Conservation (phyloP, 345 rosid species). For the Heritiera fomes region DNA sequence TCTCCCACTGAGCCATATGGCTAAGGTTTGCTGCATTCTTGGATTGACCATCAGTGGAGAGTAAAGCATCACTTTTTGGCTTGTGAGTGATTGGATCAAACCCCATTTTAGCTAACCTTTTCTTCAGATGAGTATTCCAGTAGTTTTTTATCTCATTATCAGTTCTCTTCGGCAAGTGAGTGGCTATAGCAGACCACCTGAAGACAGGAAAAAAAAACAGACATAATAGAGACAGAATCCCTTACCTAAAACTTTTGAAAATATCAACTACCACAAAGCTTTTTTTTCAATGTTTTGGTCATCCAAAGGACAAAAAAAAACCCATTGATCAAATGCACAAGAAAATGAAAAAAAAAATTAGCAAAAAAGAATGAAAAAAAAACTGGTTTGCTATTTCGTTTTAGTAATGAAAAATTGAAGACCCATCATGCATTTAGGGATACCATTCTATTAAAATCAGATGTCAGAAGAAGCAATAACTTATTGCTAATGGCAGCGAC, state of each 20-base stretch:
- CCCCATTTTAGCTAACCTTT: conserved; percentile 69
- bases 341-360: not conserved
- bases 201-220: conserved; percentile 23
- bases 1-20: conserved; percentile 98
- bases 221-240: conserved; percentile 17
- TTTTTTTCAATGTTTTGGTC: conserved; percentile 8
- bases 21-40: conserved; percentile 73
- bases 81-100: conserved; percentile 84
- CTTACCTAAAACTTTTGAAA: conserved; percentile 15
- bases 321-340: too few species aligned
- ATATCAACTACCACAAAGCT: not conserved
- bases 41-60: conserved; percentile 49
- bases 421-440: conserved; percentile 9
- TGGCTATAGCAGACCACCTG: conserved; percentile 86
- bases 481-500: conserved; percentile 14
- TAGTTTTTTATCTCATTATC: conserved; percentile 80
- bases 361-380: not conserved
- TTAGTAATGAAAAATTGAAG: conserved; percentile 8
- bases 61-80: conserved; percentile 61
- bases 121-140: conserved; percentile 82
- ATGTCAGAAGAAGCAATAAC: conserved; percentile 10
- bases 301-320: conserved; percentile 2
- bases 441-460: not conserved
- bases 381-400: not conserved
- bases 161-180: conserved; percentile 75